Evolutionary conservation across 306 rosid genomes (phyloP).

Genomic region (Rosa rugosa): DNA sequence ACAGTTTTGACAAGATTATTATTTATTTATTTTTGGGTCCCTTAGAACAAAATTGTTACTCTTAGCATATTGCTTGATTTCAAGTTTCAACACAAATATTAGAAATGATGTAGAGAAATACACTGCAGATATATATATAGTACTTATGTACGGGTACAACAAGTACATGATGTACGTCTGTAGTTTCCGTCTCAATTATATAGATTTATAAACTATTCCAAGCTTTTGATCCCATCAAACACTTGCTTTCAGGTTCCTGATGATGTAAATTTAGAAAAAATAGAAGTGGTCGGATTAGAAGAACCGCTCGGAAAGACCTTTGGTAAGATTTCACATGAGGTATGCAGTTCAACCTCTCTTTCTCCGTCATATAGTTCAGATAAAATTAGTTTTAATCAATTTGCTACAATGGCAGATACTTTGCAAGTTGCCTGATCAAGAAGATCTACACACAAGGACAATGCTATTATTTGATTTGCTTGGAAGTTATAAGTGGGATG

Average conservation of each 20-base stretch:
- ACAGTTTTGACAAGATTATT: not conserved
- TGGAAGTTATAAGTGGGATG: constrained; percentile 57
- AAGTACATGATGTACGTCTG: not conserved
- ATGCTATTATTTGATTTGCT: constrained; percentile 56
- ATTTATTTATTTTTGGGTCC: not conserved
- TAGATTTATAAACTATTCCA: not conserved
- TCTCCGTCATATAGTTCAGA: not conserved
- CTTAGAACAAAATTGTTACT: not conserved
- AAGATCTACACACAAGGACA: constrained; percentile 38
- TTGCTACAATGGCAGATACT: constrained; percentile 40
- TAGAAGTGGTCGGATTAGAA: constrained; percentile 31
- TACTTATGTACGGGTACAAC: not conserved
- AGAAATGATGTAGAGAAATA: not conserved
- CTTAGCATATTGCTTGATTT: not conserved
- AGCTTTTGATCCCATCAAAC: not conserved
- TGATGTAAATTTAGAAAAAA: constrained; percentile 27
- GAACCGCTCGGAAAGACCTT: constrained; percentile 41
- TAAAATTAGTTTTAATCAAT: not conserved
- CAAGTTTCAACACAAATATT: not conserved
- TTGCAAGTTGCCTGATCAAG: constrained; percentile 42
- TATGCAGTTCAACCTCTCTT: constrained; percentile 33
- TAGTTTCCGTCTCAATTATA: not conserved
- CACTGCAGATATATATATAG: not conserved
- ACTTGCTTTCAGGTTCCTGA: constrained; percentile 54
- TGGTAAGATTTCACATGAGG: constrained; percentile 42